Conservation (phyloP, 768 basidiomycete species). For the Dentipellis fragilis region DNA sequence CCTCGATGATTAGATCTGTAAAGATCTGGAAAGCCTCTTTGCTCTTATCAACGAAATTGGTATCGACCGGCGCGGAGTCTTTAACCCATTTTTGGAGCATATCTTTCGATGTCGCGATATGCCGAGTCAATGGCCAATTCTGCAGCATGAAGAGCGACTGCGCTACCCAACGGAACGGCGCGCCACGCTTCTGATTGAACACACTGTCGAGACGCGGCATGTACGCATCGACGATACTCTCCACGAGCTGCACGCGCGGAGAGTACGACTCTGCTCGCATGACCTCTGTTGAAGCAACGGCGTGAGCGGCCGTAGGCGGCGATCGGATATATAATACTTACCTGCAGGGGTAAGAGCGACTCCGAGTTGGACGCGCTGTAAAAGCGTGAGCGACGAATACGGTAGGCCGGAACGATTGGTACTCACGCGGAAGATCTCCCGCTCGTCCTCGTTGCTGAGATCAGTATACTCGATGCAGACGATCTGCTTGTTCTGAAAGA, state of each 20-base stretch:
- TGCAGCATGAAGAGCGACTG: constrained; percentile 44
- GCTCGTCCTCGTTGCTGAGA: constrained; percentile 18
- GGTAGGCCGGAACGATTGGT: background rate
- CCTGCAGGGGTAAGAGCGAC: constrained; percentile 18
- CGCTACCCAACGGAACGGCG: constrained; percentile 49
- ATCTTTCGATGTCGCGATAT: constrained; percentile 21
- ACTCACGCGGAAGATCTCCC: constrained; percentile 24
- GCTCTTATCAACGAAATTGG: constrained; percentile 4
- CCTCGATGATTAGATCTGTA: constrained; percentile 1
- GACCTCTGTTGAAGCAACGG: constrained; percentile 11
- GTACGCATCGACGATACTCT: constrained; percentile 11
- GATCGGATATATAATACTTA: background rate
- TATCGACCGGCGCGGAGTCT: constrained; percentile 3
- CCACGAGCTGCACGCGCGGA: constrained; percentile 14
- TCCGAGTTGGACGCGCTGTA: constrained; percentile 20
- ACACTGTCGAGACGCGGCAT: constrained; percentile 22
- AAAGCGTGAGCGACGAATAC: background rate
- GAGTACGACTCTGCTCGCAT: constrained; percentile 18
- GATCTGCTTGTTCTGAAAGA: constrained; percentile 36
- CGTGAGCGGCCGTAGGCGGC: background rate
- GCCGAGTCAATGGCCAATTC: constrained; percentile 24
- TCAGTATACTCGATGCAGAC: constrained; percentile 39
- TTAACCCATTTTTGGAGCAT: constrained; percentile 44
- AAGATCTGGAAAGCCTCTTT: constrained; percentile 8
- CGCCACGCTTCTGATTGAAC: constrained; percentile 41